Percentiles rank a stretch among this genome's conserved stretches.
Conservation (phyloP, 225 moss, liverwort and hornwort genomes). For the Polytrichum formosum region DNA sequence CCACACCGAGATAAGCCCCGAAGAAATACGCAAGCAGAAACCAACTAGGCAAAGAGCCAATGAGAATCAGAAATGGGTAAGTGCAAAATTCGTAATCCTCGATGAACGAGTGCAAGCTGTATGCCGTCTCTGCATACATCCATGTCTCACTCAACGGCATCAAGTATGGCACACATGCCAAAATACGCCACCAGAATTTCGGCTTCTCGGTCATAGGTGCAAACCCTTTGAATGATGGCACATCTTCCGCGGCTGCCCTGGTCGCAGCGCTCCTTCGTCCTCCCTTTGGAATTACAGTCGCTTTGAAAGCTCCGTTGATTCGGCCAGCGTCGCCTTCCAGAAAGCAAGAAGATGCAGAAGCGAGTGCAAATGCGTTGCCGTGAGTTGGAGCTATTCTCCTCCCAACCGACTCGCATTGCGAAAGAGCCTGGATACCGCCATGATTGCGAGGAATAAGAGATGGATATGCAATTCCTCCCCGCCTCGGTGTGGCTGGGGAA, state of each 20-base stretch:
- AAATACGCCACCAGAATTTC: constrained; percentile 93
- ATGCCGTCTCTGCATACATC: constrained; percentile 99
- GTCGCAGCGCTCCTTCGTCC: constrained; percentile 5
- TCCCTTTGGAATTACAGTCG: not conserved
- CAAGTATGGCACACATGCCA: constrained; percentile 94
- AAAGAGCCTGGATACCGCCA: constrained; percentile 2
- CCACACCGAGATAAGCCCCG: constrained; percentile 92
- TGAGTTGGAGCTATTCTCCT: not conserved
- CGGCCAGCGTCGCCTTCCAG: constrained; percentile 20
- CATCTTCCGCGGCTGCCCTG: constrained; percentile 78
- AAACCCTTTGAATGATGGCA: constrained; percentile 91
- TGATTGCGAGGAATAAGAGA: not conserved
- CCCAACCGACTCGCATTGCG: not conserved
- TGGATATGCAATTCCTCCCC: not conserved
- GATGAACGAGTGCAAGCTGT: constrained; percentile 79
- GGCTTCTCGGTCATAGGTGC: constrained; percentile 94
- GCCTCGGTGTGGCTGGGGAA: not conserved
- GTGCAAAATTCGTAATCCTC: constrained; percentile 98
- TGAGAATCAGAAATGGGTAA: constrained; percentile 94
- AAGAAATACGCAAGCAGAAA: constrained; percentile 96
- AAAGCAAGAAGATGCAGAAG: constrained; percentile 27
- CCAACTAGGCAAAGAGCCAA: constrained; percentile 95
- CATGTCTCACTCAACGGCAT: constrained; percentile 99
- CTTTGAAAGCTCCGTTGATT: constrained; percentile 2
- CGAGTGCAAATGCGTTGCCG: constrained; percentile 7